phyloP scores from a whole-genome alignment of 441 rosid species.

The Mallotus japonicus region DNA sequence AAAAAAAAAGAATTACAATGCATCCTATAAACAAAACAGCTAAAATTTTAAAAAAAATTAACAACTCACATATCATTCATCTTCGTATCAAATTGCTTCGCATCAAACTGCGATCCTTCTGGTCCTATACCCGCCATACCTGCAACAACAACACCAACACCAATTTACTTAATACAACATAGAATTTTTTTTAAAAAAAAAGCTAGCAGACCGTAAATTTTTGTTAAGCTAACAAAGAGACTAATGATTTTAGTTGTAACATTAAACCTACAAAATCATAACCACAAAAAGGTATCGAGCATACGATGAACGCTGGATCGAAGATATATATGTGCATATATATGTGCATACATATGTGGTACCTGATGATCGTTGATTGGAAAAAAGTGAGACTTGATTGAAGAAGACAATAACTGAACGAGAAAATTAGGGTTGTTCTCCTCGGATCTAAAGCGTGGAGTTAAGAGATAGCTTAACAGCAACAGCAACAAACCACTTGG shows the following conservation, averaged over 20 bases:
- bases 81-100: conserved; percentile 63
- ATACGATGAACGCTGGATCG: neutral
- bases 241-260: no score
- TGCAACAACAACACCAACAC: conserved; percentile 19
- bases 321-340: neutral
- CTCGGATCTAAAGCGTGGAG: conserved; percentile 35
- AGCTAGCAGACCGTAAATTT: no score
- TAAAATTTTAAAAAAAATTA: neutral
- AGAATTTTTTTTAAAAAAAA: no score
- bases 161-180: no score
- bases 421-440: conserved; percentile 23
- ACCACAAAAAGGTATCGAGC: neutral
- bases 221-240: no score
- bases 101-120: conserved; percentile 77
- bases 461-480: conserved; percentile 11
- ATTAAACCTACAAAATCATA: no score
- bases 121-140: conserved; percentile 75
- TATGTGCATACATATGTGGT: neutral
- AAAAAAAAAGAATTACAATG: neutral
- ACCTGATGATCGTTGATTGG: conserved; percentile 6
- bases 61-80: conserved; percentile 49
- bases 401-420: neutral
- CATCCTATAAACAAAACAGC: no score
- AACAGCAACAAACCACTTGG: neutral
- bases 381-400: neutral